phyloP scores from a whole-genome alignment of 2,329 filamentous ascomycete genomes.

The Fusarium sp. region DNA sequence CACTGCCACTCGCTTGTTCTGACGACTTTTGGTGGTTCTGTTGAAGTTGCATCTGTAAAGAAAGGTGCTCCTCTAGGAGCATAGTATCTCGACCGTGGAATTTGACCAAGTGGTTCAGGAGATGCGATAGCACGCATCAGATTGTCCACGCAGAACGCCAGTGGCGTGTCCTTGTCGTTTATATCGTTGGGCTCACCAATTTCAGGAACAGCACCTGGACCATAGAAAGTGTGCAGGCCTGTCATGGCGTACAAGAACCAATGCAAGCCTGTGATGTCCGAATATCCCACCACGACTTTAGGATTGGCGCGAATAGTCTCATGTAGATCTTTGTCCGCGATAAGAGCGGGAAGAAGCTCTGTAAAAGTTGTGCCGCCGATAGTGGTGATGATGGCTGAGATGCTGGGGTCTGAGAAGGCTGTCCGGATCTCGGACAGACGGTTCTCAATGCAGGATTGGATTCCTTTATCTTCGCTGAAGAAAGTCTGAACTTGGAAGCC shows the following conservation, averaged over 20 bases:
- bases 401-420: slow-evolving; percentile 52
- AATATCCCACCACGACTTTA: slow-evolving; percentile 58
- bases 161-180: slow-evolving; percentile 44
- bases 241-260: slow-evolving; percentile 55
- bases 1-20: slow-evolving; percentile 52
- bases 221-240: slow-evolving; percentile 59
- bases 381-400: slow-evolving; percentile 55
- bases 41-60: slow-evolving; percentile 40
- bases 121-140: slow-evolving; percentile 50
- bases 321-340: slow-evolving; percentile 53
- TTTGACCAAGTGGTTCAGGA: slow-evolving; percentile 46
- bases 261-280: slow-evolving; percentile 57
- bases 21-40: slow-evolving; percentile 46
- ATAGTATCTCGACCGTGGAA: slow-evolving; percentile 51
- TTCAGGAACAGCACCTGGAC: slow-evolving; percentile 55
- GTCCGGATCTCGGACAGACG: slow-evolving; percentile 54
- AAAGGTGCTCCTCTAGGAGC: slow-evolving; percentile 42
- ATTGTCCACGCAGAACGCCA: slow-evolving; percentile 49
- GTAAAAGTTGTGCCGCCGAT: slow-evolving; percentile 55
- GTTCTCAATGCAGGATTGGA: slow-evolving; percentile 52
- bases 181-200: slow-evolving; percentile 49
- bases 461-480: slow-evolving; percentile 48
- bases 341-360: slow-evolving; percentile 54
- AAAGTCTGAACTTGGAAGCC: slow-evolving; percentile 53
- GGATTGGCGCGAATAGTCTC: slow-evolving; percentile 50